Evolutionary conservation across 768 basidiomycete species (phyloP), one percentile per base, ranked within the genome.

Genomic region (Tricholoma furcatifolium): DNA sequence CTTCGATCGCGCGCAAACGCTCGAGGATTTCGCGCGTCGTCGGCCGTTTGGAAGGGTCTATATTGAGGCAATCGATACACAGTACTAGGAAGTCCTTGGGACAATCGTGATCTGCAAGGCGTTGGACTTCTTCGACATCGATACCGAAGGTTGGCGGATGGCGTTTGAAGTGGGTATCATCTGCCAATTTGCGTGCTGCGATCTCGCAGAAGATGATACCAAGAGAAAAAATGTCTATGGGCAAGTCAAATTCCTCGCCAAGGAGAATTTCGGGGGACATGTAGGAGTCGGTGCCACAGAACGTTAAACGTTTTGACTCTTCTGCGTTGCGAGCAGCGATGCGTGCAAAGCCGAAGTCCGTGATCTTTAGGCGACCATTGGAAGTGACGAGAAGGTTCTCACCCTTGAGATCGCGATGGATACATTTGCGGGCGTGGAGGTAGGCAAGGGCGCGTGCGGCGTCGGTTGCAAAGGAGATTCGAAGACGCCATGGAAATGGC

Each of bases 311-410:
- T 63, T 88, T 90, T 48, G 77, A 81, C 72, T 98, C 96, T 58
- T 95, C 94, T 52, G 85, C 91, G 62, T 91, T 96, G 38, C 89
- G 81, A 0, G 93, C 93, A 0, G 93, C 93, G 62, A 98, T 97
- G 32, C 96, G 82, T 4, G 94, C 93, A 61, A 98, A 96, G 1
- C 96, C 96, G 70, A 99, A 99, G 65, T 99, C 96, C n/a, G 95
- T 97, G 61, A 98, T 87, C 74, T 98, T 99, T 64, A 98, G 79
- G 40, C 96, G 84, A 18, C 93, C 91, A 62, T 99, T 99, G 34
- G 87, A 73, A 0, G 95, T 98, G 18, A 98, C 86, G n/a, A 98
- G 83, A 23, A 98, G 78, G 60, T 99, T 99, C 74, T 98, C 96
- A 34, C 94, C 95, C 69, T 99, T 99, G 58, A 99, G 79, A 70